These are phyloP conservation scores for Drechslerella dactyloides DNA, from an alignment of 2,329 filamentous ascomycete species.

Conservation along the genomic window DNA sequence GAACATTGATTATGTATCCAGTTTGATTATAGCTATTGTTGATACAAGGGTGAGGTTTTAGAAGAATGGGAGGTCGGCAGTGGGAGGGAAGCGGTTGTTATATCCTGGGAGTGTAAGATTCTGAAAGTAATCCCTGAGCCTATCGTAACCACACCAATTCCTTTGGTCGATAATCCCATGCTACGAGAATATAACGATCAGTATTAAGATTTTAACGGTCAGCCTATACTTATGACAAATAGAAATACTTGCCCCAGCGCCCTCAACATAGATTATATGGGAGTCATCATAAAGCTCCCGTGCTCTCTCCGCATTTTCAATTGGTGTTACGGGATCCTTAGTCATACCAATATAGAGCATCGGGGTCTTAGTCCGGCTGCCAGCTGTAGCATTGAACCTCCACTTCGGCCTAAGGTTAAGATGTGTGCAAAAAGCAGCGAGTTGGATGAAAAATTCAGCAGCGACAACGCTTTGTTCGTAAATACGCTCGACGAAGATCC, in stretches of 20 bases:
- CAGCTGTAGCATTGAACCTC: slow-evolving; percentile 32
- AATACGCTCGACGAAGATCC: slow-evolving; percentile 15
- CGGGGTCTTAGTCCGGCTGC: slow-evolving; percentile 34
- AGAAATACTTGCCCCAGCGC: slow-evolving; percentile 32
- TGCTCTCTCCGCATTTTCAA: slow-evolving; percentile 32
- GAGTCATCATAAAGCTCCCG: slow-evolving; percentile 19
- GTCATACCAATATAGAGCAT: slow-evolving; percentile 28
- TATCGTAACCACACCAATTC: slow-evolving; percentile 40
- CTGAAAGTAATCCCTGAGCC: slow-evolving; percentile 35
- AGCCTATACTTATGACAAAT: not conserved
- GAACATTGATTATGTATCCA: too few species aligned
- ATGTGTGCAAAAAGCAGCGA: slow-evolving; percentile 19
- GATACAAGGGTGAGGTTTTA: too few species aligned
- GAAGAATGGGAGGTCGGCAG: too few species aligned
- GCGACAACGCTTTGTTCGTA: slow-evolving; percentile 13
- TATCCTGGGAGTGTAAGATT: slow-evolving; percentile 36
- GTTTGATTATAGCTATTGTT: too few species aligned
- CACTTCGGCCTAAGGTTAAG: slow-evolving; percentile 39
- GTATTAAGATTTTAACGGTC: not conserved
- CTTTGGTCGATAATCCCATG: slow-evolving; percentile 24
- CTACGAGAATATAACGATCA: slow-evolving; percentile 13
- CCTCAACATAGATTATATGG: slow-evolving; percentile 43
- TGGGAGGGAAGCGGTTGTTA: slow-evolving; percentile 36
- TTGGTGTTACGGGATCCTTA: slow-evolving; percentile 39
- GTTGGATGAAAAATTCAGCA: slow-evolving; percentile 30